Evolutionary conservation across 495 filamentous ascomycete genomes (phyloP), one percentile per base, ranked within the genome.

Genomic region (Podospora pseudopauciseta): DNA sequence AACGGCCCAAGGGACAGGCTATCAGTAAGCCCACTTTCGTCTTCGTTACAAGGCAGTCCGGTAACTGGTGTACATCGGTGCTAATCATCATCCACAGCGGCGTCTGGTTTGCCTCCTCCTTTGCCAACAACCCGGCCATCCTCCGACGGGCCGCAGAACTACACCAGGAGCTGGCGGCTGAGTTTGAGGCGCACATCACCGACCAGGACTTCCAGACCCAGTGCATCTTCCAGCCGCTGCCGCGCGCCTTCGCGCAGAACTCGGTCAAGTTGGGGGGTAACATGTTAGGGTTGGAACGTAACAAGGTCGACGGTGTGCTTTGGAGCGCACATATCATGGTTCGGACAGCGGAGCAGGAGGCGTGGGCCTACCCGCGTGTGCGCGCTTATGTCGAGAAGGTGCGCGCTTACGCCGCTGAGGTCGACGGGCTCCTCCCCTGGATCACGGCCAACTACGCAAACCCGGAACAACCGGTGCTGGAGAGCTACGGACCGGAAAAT

Each of bases 211-310:
- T 83, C 26, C 65, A 76, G 18, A 81, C 83, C 0, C 80, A 82
- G 1, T 72, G 82, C 23, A 67, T 84, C 30, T 80, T 85, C 71
- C 86, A 87, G 65, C 82, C 79, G 3, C 75, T 87, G 34, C 81
- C 80, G 1, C 74, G 61, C 26, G 63, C 74, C 9, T 78, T 80
- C 23, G 78, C 79, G 11, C 66, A 77, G 5, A 74, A 80, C 28
- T 81, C 81, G 68, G 67, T 69, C 18, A 79, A 75, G 16, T 73
- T 72, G 23, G 86, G 86, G 2, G 85, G 84, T 0, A 88, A 88
- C 68, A 77, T 82, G 4, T 71, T 89, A 15, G 86, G 86, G 2
- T 68, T 88, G 0, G 75, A 81, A 4, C 30, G 30, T 32, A 67
- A 80, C 0, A 67, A 76, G 5, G 77, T 76, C 5, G 63, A 79